Percentiles rank a stretch among this genome's conserved stretches.
These are phyloP conservation scores for Nakazawaea wickerhamii DNA, from an alignment of 805 yeast species.

Conservation along the genomic window DNA sequence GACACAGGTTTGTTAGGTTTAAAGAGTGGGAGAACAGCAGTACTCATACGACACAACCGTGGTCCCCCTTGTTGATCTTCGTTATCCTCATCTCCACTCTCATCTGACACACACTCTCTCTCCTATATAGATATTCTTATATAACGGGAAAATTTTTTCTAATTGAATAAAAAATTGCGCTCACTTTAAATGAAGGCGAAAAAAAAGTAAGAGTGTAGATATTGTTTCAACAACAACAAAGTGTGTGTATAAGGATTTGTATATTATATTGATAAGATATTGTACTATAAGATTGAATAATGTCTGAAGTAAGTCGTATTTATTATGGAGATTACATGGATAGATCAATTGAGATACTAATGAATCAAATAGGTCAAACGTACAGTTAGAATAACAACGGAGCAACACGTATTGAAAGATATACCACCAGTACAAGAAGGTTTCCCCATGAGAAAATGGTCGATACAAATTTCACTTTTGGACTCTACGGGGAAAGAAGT, in stretches of 20 bases:
- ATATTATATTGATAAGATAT: too few species aligned
- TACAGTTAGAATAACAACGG: constrained; percentile 81
- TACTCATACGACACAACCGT: too few species aligned
- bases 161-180: background rate
- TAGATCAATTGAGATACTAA: background rate
- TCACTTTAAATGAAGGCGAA: too few species aligned
- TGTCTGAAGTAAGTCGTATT: constrained; percentile 6
- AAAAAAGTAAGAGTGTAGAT: too few species aligned
- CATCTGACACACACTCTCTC: too few species aligned
- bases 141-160: background rate
- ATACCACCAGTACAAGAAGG: constrained; percentile 83
- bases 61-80: too few species aligned
- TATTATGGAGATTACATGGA: background rate
- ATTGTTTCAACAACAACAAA: too few species aligned
- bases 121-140: too few species aligned
- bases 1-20: background rate
- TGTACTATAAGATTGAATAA: too few species aligned
- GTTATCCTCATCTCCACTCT: too few species aligned
- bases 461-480: constrained; percentile 67
- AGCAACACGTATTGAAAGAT: constrained; percentile 76
- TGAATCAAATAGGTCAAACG: constrained; percentile 54
- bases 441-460: constrained; percentile 94
- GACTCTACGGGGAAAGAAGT: constrained; percentile 77
- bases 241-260: too few species aligned
- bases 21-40: constrained; percentile 1